Percentiles rank a stretch among this genome's conserved stretches.
These are phyloP conservation scores for Populus tomentosa DNA, from an alignment of 441 rosid genomes.

Conservation along the genomic window DNA sequence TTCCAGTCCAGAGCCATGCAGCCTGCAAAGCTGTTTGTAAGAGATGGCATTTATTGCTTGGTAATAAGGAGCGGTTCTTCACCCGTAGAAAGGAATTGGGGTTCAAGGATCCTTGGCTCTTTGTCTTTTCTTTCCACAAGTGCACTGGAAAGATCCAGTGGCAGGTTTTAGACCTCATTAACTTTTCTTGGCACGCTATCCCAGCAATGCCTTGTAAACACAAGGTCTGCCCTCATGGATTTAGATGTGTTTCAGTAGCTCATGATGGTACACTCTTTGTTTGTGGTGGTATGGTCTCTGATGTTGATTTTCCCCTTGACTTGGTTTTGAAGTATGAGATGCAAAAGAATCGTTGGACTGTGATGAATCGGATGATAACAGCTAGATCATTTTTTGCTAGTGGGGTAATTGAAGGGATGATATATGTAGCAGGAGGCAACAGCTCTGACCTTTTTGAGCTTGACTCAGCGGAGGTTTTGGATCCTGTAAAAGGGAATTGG, in stretches of 20 bases:
- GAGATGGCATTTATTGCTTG: constrained; percentile 71
- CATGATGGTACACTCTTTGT: constrained; percentile 59
- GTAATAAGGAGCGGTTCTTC: constrained; percentile 67
- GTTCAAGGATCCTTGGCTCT: constrained; percentile 82
- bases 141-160: constrained; percentile 78
- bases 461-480: constrained; percentile 70
- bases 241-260: constrained; percentile 66
- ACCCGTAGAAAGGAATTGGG: constrained; percentile 64
- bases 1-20: constrained; percentile 67
- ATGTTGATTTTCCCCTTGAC: constrained; percentile 77
- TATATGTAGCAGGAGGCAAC: constrained; percentile 87
- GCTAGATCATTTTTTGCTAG: constrained; percentile 81
- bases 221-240: constrained; percentile 79
- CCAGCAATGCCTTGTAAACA: constrained; percentile 88
- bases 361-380: constrained; percentile 55
- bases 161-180: constrained; percentile 74
- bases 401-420: constrained; percentile 66
- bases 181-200: constrained; percentile 77
- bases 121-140: constrained; percentile 69
- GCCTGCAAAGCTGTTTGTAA: constrained; percentile 66
- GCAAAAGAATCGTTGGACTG: constrained; percentile 80
- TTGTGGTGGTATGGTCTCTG: constrained; percentile 85
- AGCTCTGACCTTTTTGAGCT: constrained; percentile 69
- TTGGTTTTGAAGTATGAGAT: constrained; percentile 75
- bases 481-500: constrained; percentile 70